Evolutionary conservation across 1,139 yeast species (phyloP), one percentile per base, ranked within the genome.

Genomic region (Diutina siamensis): DNA sequence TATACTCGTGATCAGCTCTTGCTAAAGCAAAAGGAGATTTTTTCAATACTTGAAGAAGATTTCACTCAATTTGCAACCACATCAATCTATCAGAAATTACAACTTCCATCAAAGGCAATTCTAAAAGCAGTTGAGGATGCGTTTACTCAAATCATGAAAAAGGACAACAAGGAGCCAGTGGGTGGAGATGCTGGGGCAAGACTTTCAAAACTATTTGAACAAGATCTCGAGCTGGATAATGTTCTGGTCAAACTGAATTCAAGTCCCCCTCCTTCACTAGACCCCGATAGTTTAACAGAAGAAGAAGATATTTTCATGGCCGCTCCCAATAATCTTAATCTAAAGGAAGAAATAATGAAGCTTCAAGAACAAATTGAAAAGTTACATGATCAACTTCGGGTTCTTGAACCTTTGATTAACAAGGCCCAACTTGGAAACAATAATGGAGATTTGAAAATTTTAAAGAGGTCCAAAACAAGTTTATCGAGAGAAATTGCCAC

Each of bases 391-490:
- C 95, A 88, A 57, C 65, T 76, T 40, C 65, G 70, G 4, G 76
- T 88, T 28, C 62, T 88, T 35, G 76, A 74, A 17, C 83, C 92
- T 4, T 66, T 89, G 45, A 61, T 85, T 27, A 68, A 72, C 42
- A 88, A 88, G 56, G 96, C 97, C 0, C 94, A 86, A 54, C 64
- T 88, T 33, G 85, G 94, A 0, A 83, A 85, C 57, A 84, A 85
- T 56, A 63, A 74, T 4, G 70, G 78, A 2, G 94, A 88, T 55
- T 62, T 84, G 46, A 74, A 81, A 51, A 72, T 88, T 46, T 63
- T 88, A 50, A 67, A 67, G 45, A 83, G 81, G 53, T 86, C 96
- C 0, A 75, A 76, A 48, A 53, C 71, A 3, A 77, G 86, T 50
- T 68, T 87, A 49, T 76, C 76, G 41, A 66, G 83, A 49, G 97